Percentiles rank a stretch among this genome's conserved stretches.
Conservation (phyloP, 352 stramenopile species). For the Globisporangium cylindrosporum region DNA sequence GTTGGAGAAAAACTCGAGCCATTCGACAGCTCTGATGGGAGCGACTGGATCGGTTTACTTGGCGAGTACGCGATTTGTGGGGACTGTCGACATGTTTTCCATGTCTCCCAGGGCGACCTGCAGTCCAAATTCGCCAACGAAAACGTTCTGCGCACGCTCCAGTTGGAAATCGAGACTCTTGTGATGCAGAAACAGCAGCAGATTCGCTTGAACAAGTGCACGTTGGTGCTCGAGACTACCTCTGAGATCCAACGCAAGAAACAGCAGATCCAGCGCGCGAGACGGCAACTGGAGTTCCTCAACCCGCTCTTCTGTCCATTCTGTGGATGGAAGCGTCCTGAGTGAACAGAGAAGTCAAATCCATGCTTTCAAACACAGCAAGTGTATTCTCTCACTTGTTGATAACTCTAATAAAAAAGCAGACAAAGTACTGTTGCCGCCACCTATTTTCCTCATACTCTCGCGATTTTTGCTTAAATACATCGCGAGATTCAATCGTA, state of each 20-base stretch:
- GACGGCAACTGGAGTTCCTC: conserved; percentile 40
- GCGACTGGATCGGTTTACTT: conserved; percentile 17
- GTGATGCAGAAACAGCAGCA: conserved; percentile 28
- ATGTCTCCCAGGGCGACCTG: conserved; percentile 27
- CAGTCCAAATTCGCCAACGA: conserved; percentile 24
- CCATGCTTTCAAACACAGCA: neutral
- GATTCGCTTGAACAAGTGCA: conserved; percentile 32
- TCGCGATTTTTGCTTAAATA: conserved; percentile 14
- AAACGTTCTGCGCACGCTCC: conserved; percentile 22
- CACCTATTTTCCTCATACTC: neutral
- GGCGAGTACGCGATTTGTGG: conserved; percentile 43
- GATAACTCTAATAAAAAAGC: conserved; percentile 7
- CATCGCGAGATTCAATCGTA: conserved; percentile 3
- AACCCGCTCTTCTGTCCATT: conserved; percentile 41
- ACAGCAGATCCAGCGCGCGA: conserved; percentile 25
- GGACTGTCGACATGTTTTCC: conserved; percentile 50
- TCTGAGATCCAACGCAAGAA: conserved; percentile 20
- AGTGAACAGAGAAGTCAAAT: neutral
- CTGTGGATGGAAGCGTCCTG: conserved; percentile 26
- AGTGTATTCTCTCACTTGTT: neutral
- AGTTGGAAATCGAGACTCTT: conserved; percentile 20
- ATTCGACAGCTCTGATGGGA: conserved; percentile 16
- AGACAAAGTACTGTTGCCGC: neutral
- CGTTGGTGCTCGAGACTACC: conserved; percentile 28
- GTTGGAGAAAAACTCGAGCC: conserved; percentile 28